Evolutionary conservation across 2,329 filamentous ascomycete species (phyloP).

Genomic region (Verticillium alfalfae): DNA sequence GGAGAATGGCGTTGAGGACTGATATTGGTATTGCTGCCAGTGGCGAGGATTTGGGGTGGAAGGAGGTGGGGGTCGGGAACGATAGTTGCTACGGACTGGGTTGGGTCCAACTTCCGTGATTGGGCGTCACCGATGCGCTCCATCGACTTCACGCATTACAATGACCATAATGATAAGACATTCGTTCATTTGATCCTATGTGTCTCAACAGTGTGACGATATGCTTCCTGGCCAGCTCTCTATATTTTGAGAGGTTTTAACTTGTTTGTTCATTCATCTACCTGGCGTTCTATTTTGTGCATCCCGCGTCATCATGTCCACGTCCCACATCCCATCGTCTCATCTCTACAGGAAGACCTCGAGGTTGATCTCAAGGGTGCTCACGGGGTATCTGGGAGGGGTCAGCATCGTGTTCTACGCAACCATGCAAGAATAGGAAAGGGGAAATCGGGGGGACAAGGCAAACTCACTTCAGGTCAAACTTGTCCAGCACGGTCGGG

Average conservation of each 20-base stretch:
- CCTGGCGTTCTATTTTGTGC: constrained; percentile 4
- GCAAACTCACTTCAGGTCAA: constrained; percentile 67
- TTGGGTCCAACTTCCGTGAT: background rate
- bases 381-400: constrained; percentile 72
- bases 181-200: too few relatives aligned
- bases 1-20: background rate
- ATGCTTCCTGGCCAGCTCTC: background rate
- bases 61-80: background rate
- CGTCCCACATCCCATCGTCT: background rate
- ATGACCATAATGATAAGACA: background rate
- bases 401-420: background rate
- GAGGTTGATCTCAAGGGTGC: constrained; percentile 89
- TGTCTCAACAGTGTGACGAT: background rate
- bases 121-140: background rate
- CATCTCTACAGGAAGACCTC: constrained; percentile 74
- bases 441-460: background rate
- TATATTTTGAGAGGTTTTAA: constrained; percentile 10
- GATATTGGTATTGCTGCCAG: background rate
- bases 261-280: constrained; percentile 9
- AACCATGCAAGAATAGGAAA: background rate
- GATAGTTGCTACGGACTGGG: background rate
- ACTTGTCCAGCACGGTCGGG: constrained; percentile 87
- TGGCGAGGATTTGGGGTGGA: background rate
- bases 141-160: background rate
- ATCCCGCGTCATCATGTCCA: background rate